Evolutionary conservation across 352 stramenopile genomes (phyloP).

Genomic region (Blastocystis sp.): DNA sequence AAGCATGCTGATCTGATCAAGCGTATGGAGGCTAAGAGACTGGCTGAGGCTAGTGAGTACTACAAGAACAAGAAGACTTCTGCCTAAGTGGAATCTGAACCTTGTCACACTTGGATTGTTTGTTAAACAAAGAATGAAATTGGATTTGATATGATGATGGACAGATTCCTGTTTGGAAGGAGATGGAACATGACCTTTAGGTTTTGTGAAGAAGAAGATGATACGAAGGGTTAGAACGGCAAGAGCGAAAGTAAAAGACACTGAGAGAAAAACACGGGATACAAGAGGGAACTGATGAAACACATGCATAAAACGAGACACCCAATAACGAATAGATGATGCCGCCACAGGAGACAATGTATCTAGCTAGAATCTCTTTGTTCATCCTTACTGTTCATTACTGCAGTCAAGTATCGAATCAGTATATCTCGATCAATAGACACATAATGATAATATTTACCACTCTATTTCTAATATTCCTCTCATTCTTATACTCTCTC

Average conservation of each 20-base stretch:
- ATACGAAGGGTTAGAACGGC: background rate
- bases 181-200: background rate
- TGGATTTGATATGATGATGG: background rate
- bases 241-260: constrained; percentile 19
- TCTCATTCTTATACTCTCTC: background rate
- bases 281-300: background rate
- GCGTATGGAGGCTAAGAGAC: too few species aligned
- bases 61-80: too few species aligned
- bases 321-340: background rate
- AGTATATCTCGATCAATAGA: background rate
- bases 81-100: too few species aligned
- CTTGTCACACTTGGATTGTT: constrained; percentile 79
- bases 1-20: too few species aligned
- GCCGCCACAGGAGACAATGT: background rate
- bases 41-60: too few species aligned
- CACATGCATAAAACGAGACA: background rate
- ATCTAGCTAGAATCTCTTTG: background rate
- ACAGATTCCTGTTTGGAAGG: background rate
- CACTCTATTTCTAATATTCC: background rate
- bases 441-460: background rate
- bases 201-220: background rate
- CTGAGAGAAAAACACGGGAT: background rate
- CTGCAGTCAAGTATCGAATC: background rate
- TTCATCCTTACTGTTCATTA: background rate
- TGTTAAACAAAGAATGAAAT: background rate